Evolutionary conservation across 2,329 filamentous ascomycete species (phyloP).

Genomic region (Alternaria sp.): DNA sequence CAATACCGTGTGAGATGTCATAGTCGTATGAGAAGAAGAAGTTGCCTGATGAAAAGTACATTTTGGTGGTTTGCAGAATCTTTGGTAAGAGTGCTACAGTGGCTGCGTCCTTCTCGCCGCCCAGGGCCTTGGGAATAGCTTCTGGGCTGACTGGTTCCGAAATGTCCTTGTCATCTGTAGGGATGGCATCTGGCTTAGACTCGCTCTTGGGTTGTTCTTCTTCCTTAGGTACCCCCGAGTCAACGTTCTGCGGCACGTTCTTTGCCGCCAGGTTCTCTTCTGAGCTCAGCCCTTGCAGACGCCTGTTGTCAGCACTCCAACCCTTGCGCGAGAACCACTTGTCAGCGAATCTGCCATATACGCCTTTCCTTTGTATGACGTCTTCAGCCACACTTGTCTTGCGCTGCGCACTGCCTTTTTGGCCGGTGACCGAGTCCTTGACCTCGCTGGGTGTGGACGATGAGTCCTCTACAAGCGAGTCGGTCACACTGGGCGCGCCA

Average conservation of each 20-base stretch:
- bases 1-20: constrained; percentile 77
- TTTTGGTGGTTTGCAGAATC: constrained; percentile 79
- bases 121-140: constrained; percentile 44
- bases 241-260: constrained; percentile 41
- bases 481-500: constrained; percentile 42
- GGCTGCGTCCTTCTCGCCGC: constrained; percentile 40
- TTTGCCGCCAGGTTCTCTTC: constrained; percentile 53
- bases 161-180: constrained; percentile 26
- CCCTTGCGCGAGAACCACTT: constrained; percentile 89
- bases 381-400: constrained; percentile 77
- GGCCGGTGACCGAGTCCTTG: constrained; percentile 39
- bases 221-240: constrained; percentile 33
- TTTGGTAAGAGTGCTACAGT: constrained; percentile 72
- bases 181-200: constrained; percentile 27
- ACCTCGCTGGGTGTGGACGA: constrained; percentile 42
- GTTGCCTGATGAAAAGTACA: constrained; percentile 81
- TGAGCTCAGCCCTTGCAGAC: constrained; percentile 71
- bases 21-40: constrained; percentile 97
- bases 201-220: constrained; percentile 27
- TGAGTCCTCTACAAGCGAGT: constrained; percentile 46
- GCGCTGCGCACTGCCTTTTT: constrained; percentile 26
- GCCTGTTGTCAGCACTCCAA: constrained; percentile 75
- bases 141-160: constrained; percentile 35
- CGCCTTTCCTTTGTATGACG: constrained; percentile 81
- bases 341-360: constrained; percentile 87